Evolutionary conservation across 805 yeast genomes (phyloP).

Genomic region (Brettanomyces naardenensis): DNA sequence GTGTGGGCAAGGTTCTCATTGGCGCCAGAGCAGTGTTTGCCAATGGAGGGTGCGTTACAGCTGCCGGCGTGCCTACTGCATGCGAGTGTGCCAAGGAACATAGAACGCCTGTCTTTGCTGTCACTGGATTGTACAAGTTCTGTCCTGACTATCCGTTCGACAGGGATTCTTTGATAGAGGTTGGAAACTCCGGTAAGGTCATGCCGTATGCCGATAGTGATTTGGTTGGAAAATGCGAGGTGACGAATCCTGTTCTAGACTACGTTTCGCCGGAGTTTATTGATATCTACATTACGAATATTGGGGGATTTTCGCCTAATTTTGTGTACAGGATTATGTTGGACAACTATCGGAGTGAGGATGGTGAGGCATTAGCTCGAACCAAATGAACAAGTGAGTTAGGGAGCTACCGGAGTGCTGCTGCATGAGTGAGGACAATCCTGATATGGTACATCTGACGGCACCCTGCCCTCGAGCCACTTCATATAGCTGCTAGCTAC

Average conservation of each 20-base stretch:
- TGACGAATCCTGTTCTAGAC: conserved; percentile 83
- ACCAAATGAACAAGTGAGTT: no score
- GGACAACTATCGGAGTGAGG: conserved; percentile 87
- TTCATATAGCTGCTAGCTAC: no score
- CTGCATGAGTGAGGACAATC: no score
- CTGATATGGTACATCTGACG: no score
- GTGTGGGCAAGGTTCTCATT: conserved; percentile 92
- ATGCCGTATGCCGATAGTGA: conserved; percentile 65
- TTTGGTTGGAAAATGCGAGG: conserved; percentile 65
- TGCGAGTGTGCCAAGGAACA: conserved; percentile 95
- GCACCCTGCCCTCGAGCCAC: no score
- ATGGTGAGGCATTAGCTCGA: no score
- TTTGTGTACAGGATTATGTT: conserved; percentile 91
- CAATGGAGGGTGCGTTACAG: conserved; percentile 89
- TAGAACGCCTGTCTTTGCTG: conserved; percentile 92
- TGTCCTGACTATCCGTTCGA: conserved; percentile 91
- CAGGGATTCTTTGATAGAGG: conserved; percentile 75
- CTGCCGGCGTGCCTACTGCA: conserved; percentile 86
- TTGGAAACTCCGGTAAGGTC: conserved; percentile 89
- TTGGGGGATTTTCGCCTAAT: conserved; percentile 95
- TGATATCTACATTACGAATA: conserved; percentile 88
- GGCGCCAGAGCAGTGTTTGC: conserved; percentile 92
- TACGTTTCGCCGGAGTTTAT: conserved; percentile 91
- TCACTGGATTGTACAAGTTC: conserved; percentile 87
- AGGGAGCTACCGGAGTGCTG: no score